Evolutionary conservation across 495 filamentous ascomycete species (phyloP).

Genomic region (Aspergillus sparsus): DNA sequence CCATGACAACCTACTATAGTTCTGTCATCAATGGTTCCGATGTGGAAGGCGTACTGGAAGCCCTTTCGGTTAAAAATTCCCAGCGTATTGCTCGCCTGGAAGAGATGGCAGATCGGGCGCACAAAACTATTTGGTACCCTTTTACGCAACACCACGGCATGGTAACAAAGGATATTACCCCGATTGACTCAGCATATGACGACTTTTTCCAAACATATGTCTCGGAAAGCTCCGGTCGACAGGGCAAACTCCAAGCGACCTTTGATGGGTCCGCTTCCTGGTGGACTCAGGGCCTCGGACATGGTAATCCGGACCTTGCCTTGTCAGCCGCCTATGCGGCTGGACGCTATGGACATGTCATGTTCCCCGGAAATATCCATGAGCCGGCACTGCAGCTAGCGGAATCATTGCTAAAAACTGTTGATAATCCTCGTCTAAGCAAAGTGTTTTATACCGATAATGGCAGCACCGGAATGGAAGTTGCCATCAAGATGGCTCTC

Average conservation of each 20-base stretch:
- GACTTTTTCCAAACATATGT: constrained; percentile 68
- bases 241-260: constrained; percentile 51
- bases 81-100: constrained; percentile 56
- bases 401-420: constrained; percentile 53
- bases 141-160: constrained; percentile 76
- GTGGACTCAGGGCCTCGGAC: constrained; percentile 85
- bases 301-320: constrained; percentile 66
- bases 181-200: constrained; percentile 74
- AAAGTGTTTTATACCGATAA: constrained; percentile 80
- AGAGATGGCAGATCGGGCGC: constrained; percentile 58
- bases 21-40: constrained; percentile 37
- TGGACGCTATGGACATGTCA: constrained; percentile 82
- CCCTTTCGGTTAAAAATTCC: constrained; percentile 51
- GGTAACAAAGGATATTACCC: constrained; percentile 57
- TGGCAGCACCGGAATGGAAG: constrained; percentile 76
- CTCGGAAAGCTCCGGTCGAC: constrained; percentile 10
- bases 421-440: constrained; percentile 59
- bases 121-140: constrained; percentile 71
- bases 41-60: constrained; percentile 41
- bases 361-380: constrained; percentile 75
- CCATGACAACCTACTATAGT: constrained; percentile 61
- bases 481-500: constrained; percentile 78
- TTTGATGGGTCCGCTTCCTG: constrained; percentile 81
- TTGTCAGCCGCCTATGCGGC: constrained; percentile 75
- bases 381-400: constrained; percentile 69